A percentile compares a stretch with the other conserved stretches of the same genome.
These are phyloP conservation scores for Taxillus chinensis DNA, from an alignment of 164 flowering plant genomes.

Conservation along the genomic window DNA sequence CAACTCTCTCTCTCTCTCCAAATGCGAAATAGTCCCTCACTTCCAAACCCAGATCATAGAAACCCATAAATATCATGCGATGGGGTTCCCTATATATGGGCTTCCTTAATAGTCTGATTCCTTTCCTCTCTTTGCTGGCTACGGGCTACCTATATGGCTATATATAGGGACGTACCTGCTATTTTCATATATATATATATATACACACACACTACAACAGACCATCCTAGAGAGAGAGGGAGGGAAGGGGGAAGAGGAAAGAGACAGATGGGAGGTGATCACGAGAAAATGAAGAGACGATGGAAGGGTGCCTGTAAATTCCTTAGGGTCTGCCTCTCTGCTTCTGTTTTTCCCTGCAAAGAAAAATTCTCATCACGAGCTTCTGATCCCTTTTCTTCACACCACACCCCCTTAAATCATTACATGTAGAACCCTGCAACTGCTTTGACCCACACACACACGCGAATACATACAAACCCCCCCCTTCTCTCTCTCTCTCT, in stretches of 20 bases:
- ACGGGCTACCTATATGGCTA: background rate
- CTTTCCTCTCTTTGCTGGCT: background rate
- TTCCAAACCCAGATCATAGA: too few species aligned
- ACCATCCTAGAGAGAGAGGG: slow-evolving; percentile 13
- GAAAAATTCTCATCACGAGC: slow-evolving; percentile 34
- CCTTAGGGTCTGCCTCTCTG: slow-evolving; percentile 2
- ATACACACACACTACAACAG: slow-evolving; percentile 6
- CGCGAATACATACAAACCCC: background rate
- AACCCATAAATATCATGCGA: too few species aligned
- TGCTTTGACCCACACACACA: slow-evolving; percentile 30
- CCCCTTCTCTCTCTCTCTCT: background rate
- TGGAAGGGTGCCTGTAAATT: slow-evolving; percentile 15
- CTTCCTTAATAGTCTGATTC: background rate
- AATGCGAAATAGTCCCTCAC: background rate
- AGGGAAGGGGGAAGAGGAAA: slow-evolving; percentile 18
- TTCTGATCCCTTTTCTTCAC: slow-evolving; percentile 13
- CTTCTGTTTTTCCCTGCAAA: slow-evolving; percentile 16
- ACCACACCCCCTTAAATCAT: slow-evolving; percentile 14
- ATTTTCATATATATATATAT: background rate
- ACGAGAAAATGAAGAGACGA: too few species aligned
- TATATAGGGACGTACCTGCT: background rate
- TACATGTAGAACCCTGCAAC: slow-evolving; percentile 24
- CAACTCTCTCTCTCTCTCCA: background rate
- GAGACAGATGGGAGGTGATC: background rate
- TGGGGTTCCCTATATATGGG: too few species aligned